Conservation (phyloP, 1,284 basidiomycete genomes). For the Tilletia indica region DNA sequence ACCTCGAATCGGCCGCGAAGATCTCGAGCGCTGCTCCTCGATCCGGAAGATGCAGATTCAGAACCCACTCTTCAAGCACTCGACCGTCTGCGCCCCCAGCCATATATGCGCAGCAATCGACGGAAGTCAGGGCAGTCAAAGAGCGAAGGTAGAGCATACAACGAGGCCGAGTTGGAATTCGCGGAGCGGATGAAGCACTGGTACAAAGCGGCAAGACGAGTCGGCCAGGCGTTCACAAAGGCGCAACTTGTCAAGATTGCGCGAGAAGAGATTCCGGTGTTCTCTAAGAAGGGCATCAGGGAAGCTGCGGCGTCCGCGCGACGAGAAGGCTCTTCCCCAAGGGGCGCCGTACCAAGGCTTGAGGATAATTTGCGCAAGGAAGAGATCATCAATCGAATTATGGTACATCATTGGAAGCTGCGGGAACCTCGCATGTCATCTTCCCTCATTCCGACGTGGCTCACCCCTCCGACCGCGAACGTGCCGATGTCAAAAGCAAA, state of each 20-base stretch:
- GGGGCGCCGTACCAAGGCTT: neutral
- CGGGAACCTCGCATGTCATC: neutral
- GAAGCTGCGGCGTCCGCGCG: too few relatives aligned
- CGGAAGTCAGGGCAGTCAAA: neutral
- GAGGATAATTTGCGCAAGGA: neutral
- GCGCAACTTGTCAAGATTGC: conserved; percentile 12
- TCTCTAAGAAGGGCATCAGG: too few relatives aligned
- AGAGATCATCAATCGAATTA: neutral
- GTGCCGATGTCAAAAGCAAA: too few relatives aligned
- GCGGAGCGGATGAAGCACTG: neutral
- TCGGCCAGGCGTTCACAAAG: neutral
- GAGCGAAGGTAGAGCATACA: neutral
- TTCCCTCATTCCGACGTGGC: too few relatives aligned
- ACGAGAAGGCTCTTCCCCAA: too few relatives aligned
- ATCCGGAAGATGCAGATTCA: neutral
- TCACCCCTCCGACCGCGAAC: too few relatives aligned
- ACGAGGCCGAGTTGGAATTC: neutral
- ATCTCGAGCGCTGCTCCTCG: neutral
- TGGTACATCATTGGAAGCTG: conserved; percentile 9
- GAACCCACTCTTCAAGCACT: conserved; percentile 8
- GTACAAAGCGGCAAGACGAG: neutral
- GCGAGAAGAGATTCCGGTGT: neutral
- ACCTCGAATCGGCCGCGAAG: too few relatives aligned
- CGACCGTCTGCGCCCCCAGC: neutral
- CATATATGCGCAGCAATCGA: neutral